Evolutionary conservation across 371 early-diverging fungal species (phyloP).

Genomic region (Apophysomyces sp.): DNA sequence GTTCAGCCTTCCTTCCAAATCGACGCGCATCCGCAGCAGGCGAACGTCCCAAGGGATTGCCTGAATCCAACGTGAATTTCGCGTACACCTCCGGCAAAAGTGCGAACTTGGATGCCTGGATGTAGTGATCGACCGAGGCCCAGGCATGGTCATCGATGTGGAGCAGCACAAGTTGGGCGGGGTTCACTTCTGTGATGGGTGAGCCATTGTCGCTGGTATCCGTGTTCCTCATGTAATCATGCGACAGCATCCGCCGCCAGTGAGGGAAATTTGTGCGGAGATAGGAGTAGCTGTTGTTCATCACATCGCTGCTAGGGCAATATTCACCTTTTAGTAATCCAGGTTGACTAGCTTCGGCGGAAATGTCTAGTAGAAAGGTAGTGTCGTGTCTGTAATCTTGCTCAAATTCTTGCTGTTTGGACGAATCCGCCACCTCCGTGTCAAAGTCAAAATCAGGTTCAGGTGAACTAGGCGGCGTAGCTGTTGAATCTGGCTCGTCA

Average conservation of each 20-base stretch:
- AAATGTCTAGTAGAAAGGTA: conserved; percentile 19
- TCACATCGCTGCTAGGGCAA: conserved; percentile 20
- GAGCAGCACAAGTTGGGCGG: conserved; percentile 22
- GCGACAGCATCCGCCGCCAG: conserved; percentile 31
- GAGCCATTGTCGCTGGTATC: conserved; percentile 3
- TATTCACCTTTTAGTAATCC: conserved; percentile 28
- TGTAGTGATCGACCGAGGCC: conserved; percentile 33
- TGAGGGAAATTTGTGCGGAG: conserved; percentile 24
- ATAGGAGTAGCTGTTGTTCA: conserved; percentile 20
- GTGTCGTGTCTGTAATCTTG: conserved; percentile 29
- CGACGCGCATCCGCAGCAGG: conserved; percentile 13
- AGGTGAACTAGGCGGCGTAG: conserved; percentile 10
- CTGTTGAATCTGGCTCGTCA: conserved; percentile 4
- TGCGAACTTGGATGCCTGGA: conserved; percentile 20
- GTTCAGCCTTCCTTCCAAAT: neutral
- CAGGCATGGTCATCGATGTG: conserved; percentile 35
- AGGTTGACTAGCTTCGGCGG: conserved; percentile 18
- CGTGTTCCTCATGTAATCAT: conserved; percentile 33
- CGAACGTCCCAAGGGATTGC: conserved; percentile 9
- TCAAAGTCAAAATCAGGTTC: conserved; percentile 5
- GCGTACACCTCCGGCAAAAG: conserved; percentile 12
- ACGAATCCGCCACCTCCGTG: conserved; percentile 10
- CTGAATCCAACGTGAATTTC: conserved; percentile 19
- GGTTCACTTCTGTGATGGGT: conserved; percentile 3
- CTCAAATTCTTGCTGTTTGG: neutral